phyloP scores from a whole-genome alignment of 129 eudicot genomes.

The Artemisia argyi region DNA sequence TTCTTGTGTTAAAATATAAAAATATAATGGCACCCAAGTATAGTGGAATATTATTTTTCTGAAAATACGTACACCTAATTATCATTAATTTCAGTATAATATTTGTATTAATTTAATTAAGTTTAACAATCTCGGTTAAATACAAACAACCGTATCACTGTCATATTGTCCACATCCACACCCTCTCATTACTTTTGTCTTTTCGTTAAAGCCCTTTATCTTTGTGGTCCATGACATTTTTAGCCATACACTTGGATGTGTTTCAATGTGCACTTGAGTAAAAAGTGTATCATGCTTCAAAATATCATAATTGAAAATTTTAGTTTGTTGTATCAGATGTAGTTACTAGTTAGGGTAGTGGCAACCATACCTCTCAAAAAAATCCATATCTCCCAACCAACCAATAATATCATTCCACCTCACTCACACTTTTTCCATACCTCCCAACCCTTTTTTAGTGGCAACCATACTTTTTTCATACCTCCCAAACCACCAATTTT shows the following conservation, averaged over 20 bases:
- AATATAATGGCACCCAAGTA: conserved; percentile 8
- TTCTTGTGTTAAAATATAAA: conserved; percentile 2
- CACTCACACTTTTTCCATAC: too few species aligned
- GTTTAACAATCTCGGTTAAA: conserved; percentile 26
- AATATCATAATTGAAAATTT: too few species aligned
- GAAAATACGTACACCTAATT: conserved; percentile 21
- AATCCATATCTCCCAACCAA: too few species aligned
- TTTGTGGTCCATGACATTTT: conserved; percentile 11
- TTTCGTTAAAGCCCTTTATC: conserved; percentile 7
- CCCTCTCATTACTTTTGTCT: conserved; percentile 18
- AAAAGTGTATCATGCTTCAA: too few species aligned
- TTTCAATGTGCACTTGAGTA: too few species aligned
- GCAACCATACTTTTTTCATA: too few species aligned
- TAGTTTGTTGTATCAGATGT: too few species aligned
- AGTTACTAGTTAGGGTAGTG: too few species aligned
- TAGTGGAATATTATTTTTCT: conserved; percentile 10
- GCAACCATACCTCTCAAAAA: too few species aligned
- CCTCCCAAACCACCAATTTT: too few species aligned
- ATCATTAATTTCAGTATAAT: conserved; percentile 15
- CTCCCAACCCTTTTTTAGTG: too few species aligned
- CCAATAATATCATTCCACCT: too few species aligned
- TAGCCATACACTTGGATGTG: background rate
- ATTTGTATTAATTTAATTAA: conserved; percentile 11
- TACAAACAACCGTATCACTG: conserved; percentile 39
- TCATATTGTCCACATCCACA: conserved; percentile 35